Evolutionary conservation across 768 basidiomycete genomes (phyloP), one percentile per base, ranked within the genome.

Genomic region (Pisolithus albus): DNA sequence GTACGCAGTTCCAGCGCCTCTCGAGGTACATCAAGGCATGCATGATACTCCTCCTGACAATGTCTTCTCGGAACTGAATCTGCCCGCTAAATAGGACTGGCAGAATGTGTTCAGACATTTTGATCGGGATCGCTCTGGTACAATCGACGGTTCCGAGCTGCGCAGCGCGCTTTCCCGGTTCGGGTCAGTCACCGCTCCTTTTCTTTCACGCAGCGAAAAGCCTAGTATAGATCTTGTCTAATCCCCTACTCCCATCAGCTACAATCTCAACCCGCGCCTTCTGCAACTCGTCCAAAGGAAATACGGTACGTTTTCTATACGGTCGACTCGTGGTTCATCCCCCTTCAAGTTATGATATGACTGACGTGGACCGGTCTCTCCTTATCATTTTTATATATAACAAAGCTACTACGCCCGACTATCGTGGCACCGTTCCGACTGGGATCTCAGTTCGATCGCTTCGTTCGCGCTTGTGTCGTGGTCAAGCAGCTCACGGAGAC

Each of bases 361-460:
- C 34, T 34, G 34, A 34, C 34, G 34, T 15, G 34, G 34, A 13
- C 59, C 65, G 59, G 67, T 72, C 66, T 60, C 58, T 52, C 58
- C 69, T 71, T 75, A 72, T 73, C 81, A 79, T 80, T 66, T 76
- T 26, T 26, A 26, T 26, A 26, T 26, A 26, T 7, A 26, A 26
- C 56, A 77, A 80, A 87, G 84, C 80, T 38, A 67, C 75, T 16
- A 64, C 71, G 23, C 56, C 71, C 11, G 60, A 61, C 32, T 65
- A 62, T 37, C 61, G 62, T 32, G 68, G 65, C 1, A 69, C 59
- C 3, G 64, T 72, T 2, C 54, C 57, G n/a, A 70, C 76, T 1
- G 87, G 87, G 0, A 88, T 92, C 70, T 78, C 82, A n/a, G 5
- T 92, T 92, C 61, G 90, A 91, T 65, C 84, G 88, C 56, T 92